Base-by-base conservation (phyloP, 768 basidiomycete genomes). In the Leccinum truebloodii region DNA sequence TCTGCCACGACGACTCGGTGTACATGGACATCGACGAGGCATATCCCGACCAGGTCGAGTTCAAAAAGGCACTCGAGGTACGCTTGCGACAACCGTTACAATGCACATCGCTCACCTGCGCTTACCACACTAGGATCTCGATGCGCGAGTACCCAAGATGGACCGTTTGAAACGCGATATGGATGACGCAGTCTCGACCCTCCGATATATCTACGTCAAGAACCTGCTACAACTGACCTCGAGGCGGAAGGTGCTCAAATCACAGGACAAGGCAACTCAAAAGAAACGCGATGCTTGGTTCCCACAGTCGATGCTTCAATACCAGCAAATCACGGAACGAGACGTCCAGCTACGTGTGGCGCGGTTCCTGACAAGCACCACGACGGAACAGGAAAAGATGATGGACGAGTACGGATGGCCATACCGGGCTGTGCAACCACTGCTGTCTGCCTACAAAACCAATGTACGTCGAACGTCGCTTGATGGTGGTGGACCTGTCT, bases 311-410 rank as follows among this genome's bases (percentile, higher is more conserved):
- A 52, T 67, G 34, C 61, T 58, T 3, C 73, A 74, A 35, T 80
- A 72, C 60, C 60, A 68, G 12, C 56, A 63, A 4, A 74, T 77
- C 55, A 60, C 62, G 2, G 73, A 69, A 7, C 77, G 77, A 20
- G 83, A 84, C 26, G 68, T 76, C 0, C 78, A 83, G 71, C 67
- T 81, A n/a, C 79, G 85, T 2, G 75, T 80, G 9, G 84, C 84
- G 22, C 73, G 75, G 52, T 86, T 84, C 65, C 71, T 87, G 32
- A 51, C 59, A 24, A 37, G 60, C 6, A 57, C 70, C 34, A 53
- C 57, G 9, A 26, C 53, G 6, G 74, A 71, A 35, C 75, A 79
- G 61, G 85, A 87, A 56, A 79, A 62, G 65, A 80, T 83, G 77
- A 65, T 80, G 68, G 65, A 62, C 30, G 77, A 83, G 55, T 86